phyloP scores from a whole-genome alignment of 2,329 filamentous ascomycete genomes.

The Parascedosporium putredinis region DNA sequence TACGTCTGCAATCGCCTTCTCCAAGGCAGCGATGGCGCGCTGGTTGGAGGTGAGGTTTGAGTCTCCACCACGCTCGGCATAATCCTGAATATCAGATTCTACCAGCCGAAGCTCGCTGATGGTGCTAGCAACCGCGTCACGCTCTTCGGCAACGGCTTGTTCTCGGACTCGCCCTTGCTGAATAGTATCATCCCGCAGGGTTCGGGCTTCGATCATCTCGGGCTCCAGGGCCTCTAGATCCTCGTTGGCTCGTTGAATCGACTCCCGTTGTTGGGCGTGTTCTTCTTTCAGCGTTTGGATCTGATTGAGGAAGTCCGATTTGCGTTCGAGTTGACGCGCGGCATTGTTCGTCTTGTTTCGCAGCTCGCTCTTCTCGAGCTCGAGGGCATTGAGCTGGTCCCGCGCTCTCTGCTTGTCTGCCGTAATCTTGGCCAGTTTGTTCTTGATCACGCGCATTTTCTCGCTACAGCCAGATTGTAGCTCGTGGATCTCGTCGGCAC shows the following conservation, averaged over 20 bases:
- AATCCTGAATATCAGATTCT: slow-evolving; percentile 68
- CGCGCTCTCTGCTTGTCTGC: slow-evolving; percentile 62
- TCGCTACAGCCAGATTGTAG: slow-evolving; percentile 59
- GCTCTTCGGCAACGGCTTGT: slow-evolving; percentile 58
- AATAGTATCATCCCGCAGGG: slow-evolving; percentile 66
- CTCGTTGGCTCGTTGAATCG: slow-evolving; percentile 57
- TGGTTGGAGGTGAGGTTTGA: slow-evolving; percentile 59
- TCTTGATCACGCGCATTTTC: slow-evolving; percentile 54
- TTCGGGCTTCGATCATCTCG: slow-evolving; percentile 63
- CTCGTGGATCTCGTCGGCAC: slow-evolving; percentile 75
- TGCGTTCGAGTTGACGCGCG: slow-evolving; percentile 70
- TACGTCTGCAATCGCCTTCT: slow-evolving; percentile 52
- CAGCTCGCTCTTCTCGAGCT: slow-evolving; percentile 68
- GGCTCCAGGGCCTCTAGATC: slow-evolving; percentile 68
- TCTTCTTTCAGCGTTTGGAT: slow-evolving; percentile 64
- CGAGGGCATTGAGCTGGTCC: slow-evolving; percentile 56
- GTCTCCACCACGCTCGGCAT: slow-evolving; percentile 65
- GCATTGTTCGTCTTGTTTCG: slow-evolving; percentile 62
- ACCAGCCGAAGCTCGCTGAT: slow-evolving; percentile 67
- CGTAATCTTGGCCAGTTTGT: slow-evolving; percentile 53
- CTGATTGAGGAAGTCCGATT: slow-evolving; percentile 57
- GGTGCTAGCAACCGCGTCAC: slow-evolving; percentile 61
- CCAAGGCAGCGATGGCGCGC: slow-evolving; percentile 56
- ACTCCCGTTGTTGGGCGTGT: slow-evolving; percentile 56
- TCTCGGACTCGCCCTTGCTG: slow-evolving; percentile 63